Evolutionary conservation across 2,329 filamentous ascomycete species (phyloP), one percentile per base, ranked within the genome.

Genomic region (Fusarium sacchari): DNA sequence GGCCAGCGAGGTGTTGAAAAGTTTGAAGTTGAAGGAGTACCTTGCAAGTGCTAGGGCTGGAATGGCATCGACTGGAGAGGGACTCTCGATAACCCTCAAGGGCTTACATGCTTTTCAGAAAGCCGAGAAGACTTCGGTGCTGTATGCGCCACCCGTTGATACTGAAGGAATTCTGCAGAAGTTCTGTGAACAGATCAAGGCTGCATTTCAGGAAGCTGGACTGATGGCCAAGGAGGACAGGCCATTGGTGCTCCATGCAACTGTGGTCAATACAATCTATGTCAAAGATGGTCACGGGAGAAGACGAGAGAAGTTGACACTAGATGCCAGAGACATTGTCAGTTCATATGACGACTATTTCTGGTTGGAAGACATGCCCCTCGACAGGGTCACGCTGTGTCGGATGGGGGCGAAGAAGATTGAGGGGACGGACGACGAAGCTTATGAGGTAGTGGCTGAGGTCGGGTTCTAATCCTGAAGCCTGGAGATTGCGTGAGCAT

Each of bases 211-310:
- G 24, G 83, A 88, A 4, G 83, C 84, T 0, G 90, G 86, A 4
- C 81, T 93, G 15, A 83, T 95, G 78, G 79, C 85, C 0, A 82
- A 85, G 3, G 91, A 93, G 32, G 82, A 84, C 18, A 84, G 94
- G 61, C 88, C 90, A 12, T 81, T 98, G 70, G 87, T 93, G 26
- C 82, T 98, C 58, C 96, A 98, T 79, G 94, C 94, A 24, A 98
- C 96, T 1, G 84, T 98, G 8, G 83, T 96, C 57, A 97, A 98
- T 81, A 97, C 95, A 1, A 89, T 95, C 20, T 97, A 97, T 79
- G 90, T 90, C 47, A 89, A 87, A 78, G 81, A 69, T 8, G 64
- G 64, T 3, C 56, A 66, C 20, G 72, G 75, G 8, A 57, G 77
- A 67, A 78, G 78, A 42, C 26, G 77, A 18, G 82, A 85, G 67